phyloP scores from a whole-genome alignment of 1,284 basidiomycete species.

The Puccinia novopanici region DNA sequence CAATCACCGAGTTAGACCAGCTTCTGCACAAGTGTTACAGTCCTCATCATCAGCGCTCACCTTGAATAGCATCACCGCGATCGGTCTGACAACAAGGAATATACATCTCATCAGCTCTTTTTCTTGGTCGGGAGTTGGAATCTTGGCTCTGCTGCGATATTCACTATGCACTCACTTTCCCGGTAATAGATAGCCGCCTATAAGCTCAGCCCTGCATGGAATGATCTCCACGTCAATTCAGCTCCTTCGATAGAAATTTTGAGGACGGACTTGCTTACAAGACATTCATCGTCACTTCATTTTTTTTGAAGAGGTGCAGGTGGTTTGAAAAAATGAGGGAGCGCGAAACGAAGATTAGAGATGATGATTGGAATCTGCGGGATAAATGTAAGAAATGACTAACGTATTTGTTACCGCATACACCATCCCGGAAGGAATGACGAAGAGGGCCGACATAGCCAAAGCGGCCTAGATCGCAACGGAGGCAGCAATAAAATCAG shows the following conservation, averaged over 20 bases:
- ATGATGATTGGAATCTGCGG: neutral
- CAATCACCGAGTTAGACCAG: neutral
- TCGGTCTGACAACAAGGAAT: conserved; percentile 16
- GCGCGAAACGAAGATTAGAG: neutral
- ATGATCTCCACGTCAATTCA: neutral
- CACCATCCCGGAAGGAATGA: conserved; percentile 49
- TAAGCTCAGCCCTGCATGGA: conserved; percentile 32
- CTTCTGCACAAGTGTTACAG: neutral
- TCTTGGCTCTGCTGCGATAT: too few species aligned
- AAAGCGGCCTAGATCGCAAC: conserved; percentile 19
- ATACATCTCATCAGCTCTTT: neutral
- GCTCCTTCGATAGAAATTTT: neutral
- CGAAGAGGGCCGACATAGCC: conserved; percentile 37
- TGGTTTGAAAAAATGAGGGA: too few species aligned
- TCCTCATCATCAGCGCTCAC: neutral
- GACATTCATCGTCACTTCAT: conserved; percentile 47
- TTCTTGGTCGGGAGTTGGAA: neutral
- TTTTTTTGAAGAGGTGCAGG: too few species aligned
- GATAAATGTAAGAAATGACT: neutral
- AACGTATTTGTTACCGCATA: conserved; percentile 46
- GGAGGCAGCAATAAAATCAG: neutral
- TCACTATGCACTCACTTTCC: too few species aligned
- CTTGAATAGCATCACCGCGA: conserved; percentile 49
- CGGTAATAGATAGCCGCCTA: conserved; percentile 43
- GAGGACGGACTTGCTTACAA: conserved; percentile 3